Conservation (phyloP, 2,329 filamentous ascomycete species). For the Fusarium odoratissimum region DNA sequence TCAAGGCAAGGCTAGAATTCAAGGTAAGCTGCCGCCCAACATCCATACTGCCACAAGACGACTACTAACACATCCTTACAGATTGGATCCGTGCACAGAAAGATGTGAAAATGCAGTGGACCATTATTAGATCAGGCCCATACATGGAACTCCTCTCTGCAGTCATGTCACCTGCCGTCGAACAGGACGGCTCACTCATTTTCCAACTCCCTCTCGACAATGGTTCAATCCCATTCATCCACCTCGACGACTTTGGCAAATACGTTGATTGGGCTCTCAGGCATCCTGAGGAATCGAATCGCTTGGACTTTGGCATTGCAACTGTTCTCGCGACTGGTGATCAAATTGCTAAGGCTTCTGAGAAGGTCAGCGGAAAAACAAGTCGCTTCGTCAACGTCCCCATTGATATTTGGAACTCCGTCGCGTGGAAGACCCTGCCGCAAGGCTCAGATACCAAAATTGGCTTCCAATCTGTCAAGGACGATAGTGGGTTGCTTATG, state of each 20-base stretch:
- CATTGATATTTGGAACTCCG: background rate
- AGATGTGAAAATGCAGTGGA: background rate
- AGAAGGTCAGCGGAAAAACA: background rate
- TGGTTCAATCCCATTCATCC: background rate
- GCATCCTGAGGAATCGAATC: background rate
- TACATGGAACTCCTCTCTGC: background rate
- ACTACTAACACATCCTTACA: background rate
- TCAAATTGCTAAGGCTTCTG: background rate
- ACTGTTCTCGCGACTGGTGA: background rate
- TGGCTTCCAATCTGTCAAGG: background rate
- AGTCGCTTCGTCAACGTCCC: background rate
- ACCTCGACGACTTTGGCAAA: background rate
- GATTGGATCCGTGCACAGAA: background rate
- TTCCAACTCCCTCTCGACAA: background rate
- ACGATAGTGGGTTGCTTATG: background rate
- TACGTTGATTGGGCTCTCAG: background rate
- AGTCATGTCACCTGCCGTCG: background rate
- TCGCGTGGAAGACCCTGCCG: background rate
- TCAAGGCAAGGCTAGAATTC: background rate
- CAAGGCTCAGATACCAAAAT: background rate
- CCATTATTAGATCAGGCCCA: background rate
- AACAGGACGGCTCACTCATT: fast-evolving
- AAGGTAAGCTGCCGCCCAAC: background rate
- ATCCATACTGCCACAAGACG: background rate
- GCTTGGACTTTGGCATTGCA: background rate